Conservation (phyloP, 164 flowering plant species). For the Nelumbo lutea region DNA sequence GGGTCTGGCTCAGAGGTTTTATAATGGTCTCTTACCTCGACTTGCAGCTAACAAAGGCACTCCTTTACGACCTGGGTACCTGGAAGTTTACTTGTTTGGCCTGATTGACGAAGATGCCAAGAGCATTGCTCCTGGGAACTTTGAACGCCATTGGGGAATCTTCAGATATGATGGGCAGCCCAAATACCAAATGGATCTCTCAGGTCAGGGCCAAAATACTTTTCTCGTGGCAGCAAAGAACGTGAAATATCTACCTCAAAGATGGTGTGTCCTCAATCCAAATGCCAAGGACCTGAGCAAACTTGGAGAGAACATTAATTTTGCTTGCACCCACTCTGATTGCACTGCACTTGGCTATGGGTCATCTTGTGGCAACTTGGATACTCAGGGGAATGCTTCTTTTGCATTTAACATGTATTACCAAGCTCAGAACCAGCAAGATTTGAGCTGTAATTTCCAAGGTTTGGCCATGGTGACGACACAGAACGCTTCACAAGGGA, state of each 20-base stretch:
- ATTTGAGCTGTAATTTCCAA: constrained; percentile 32
- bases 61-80: constrained; percentile 31
- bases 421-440: constrained; percentile 35
- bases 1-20: constrained; percentile 30
- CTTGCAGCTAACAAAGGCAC: constrained; percentile 36
- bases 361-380: constrained; percentile 36
- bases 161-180: constrained; percentile 41
- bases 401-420: constrained; percentile 50
- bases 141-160: constrained; percentile 54
- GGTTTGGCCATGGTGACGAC: constrained; percentile 37
- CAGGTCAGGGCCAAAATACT: constrained; percentile 28
- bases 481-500: constrained; percentile 29
- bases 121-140: constrained; percentile 41
- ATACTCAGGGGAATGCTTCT: constrained; percentile 36
- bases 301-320: constrained; percentile 30
- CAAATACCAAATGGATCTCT: constrained; percentile 34
- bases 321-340: constrained; percentile 38
- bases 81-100: constrained; percentile 43
- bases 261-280: constrained; percentile 38
- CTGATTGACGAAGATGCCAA: constrained; percentile 48
- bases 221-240: constrained; percentile 27
- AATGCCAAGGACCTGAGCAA: constrained; percentile 24
- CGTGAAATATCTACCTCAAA: constrained; percentile 26
- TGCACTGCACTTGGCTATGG: constrained; percentile 47
- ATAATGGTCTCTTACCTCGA: constrained; percentile 29